Evolutionary conservation across 2,329 filamentous ascomycete genomes (phyloP), one percentile per base, ranked within the genome.

Genomic region (Penicillium brasilianum): DNA sequence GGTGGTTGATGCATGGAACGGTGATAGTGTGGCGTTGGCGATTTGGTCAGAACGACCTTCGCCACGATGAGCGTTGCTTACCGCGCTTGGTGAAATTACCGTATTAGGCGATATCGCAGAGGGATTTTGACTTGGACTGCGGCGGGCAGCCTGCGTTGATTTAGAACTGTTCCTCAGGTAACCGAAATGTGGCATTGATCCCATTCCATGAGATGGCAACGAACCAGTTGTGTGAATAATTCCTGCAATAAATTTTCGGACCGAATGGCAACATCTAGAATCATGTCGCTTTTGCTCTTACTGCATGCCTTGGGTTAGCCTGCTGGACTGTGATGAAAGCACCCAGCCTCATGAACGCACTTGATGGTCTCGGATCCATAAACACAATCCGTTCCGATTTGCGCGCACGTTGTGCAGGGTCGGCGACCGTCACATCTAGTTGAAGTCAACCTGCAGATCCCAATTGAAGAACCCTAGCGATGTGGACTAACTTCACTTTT

Each of bases 231-330:
- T 22, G 76, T 70, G 55, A 78, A 80, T 62, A 84, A 75, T 59
- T 83, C 79, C 20, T 80, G 76, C 4, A 84, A 73, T 11, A 79
- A 73, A 54, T 73, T 78, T 64, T 84, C 83, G 20, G 84, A 78
- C 14, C 82, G 75, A 1, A 84, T 66, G 3, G 83, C 80, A 5
- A 82, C 81, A 59, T 84, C 82, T 2, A 84, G 76, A 22, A 84
- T 83, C 50, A 84, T 71, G 59, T 84, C 83, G 46, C 78, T 83
- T 66, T 84, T 84, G 32, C 81, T 81, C 60, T 82, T 76, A 49
- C 78, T 82, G 34, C 1, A 4, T n/a, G 28, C 13, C 13, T 25
- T 58, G 7, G 50, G 58, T 18, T 46, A 44, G 37, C n/a, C 20
- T 44, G 16, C 13, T 3, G 16, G 39, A 30, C 11, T 55, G 10